Percentiles rank a stretch among this genome's conserved stretches.
Evolutionary conservation across 2,329 filamentous ascomycete species (phyloP).

Genomic region (Colletotrichum euphorbiae): DNA sequence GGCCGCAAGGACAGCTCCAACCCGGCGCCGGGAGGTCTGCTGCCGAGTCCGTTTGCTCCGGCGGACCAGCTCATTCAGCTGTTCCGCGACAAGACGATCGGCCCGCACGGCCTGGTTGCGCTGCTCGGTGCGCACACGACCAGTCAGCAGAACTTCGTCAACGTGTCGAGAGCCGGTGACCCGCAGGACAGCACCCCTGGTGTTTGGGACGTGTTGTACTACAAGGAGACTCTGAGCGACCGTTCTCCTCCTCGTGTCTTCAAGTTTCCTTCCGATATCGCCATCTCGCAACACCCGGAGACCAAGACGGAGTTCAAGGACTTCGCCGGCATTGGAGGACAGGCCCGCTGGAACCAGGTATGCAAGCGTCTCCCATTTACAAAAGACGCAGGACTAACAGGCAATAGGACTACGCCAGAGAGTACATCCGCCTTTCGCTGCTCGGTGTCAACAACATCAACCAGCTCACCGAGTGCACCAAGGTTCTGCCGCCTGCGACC

Average conservation of each 20-base stretch:
- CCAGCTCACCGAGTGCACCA: conserved; percentile 65
- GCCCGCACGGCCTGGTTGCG: conserved; percentile 61
- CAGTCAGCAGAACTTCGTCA: conserved; percentile 60
- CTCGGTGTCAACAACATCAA: conserved; percentile 71
- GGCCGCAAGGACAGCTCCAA: conserved; percentile 60
- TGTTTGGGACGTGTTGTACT: conserved; percentile 66
- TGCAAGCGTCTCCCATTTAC: conserved; percentile 23
- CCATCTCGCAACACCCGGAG: conserved; percentile 51
- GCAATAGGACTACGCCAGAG: conserved; percentile 60
- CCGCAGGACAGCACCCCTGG: conserved; percentile 65
- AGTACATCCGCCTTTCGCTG: conserved; percentile 66
- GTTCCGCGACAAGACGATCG: conserved; percentile 66
- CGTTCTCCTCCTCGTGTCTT: conserved; percentile 52
- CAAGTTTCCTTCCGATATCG: conserved; percentile 57
- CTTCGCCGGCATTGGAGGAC: conserved; percentile 50
- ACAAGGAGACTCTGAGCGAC: conserved; percentile 52
- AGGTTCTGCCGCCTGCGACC: conserved; percentile 56
- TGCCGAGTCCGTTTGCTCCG: conserved; percentile 56
- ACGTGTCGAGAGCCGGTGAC: conserved; percentile 53
- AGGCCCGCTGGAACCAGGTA: conserved; percentile 57
- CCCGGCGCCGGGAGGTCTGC: conserved; percentile 53
- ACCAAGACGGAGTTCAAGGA: conserved; percentile 52
- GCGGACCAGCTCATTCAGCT: conserved; percentile 60
- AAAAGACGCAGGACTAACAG: background rate
- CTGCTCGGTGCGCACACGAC: conserved; percentile 67